phyloP scores from a whole-genome alignment of 768 basidiomycete genomes.

The Crucibulum laeve region DNA sequence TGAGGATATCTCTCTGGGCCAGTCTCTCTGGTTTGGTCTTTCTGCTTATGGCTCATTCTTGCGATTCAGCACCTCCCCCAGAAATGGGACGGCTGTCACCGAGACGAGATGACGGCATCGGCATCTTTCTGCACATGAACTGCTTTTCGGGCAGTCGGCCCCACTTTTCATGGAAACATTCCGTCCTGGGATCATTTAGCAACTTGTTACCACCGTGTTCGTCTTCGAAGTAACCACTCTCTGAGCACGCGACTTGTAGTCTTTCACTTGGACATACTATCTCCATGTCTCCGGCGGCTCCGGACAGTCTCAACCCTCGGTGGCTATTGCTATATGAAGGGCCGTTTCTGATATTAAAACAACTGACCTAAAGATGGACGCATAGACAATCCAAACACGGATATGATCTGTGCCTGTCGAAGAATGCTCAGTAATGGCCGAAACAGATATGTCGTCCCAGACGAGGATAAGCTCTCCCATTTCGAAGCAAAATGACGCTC shows the following conservation, averaged over 20 bases:
- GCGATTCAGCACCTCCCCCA: background rate
- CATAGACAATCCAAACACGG: too few species aligned
- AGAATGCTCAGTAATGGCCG: background rate
- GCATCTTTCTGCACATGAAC: conserved; percentile 19
- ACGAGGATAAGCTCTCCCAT: too few species aligned
- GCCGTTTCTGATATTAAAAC: background rate
- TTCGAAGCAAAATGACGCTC: too few species aligned
- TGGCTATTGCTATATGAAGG: too few species aligned
- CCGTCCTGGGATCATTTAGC: background rate
- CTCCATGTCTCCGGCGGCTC: background rate
- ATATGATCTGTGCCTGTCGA: background rate
- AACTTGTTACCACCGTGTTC: too few species aligned
- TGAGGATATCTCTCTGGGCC: background rate
- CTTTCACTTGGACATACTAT: conserved; percentile 1
- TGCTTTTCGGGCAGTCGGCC: conserved; percentile 6
- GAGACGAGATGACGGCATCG: conserved; percentile 22
- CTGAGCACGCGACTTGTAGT: conserved; percentile 1
- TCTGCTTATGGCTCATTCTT: conserved; percentile 4
- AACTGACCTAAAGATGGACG: too few species aligned
- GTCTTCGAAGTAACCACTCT: too few species aligned
- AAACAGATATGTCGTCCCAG: too few species aligned
- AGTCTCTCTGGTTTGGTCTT: conserved; percentile 2
- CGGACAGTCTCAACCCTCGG: background rate
- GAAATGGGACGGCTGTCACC: conserved; percentile 16
- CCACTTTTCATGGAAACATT: conserved; percentile 1